Evolutionary conservation across 2,329 filamentous ascomycete genomes (phyloP), one percentile per base, ranked within the genome.

Genomic region (Aschersonia sp.): DNA sequence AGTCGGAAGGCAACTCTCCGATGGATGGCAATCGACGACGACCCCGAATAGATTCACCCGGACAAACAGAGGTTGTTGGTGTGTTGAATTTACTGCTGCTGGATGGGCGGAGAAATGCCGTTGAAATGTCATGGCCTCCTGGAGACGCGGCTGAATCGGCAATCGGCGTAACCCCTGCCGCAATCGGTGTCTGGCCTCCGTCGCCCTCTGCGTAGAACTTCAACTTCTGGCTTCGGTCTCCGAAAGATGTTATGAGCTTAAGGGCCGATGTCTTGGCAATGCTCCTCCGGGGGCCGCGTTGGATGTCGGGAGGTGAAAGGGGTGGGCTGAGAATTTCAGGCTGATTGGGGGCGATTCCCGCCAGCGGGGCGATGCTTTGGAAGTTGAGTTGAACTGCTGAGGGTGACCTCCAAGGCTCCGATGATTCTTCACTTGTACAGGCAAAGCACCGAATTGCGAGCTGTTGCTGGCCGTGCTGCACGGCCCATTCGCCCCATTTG

Each of bases 401-500:
- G 7, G 91, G 89, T 6, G 89, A 94, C 28, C 82, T 78, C 89
- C 89, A 96, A 1, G 87, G 84, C 61, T 92, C 88, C 0, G 84
- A 80, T 0, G 86, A 84, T 60, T 96, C 89, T 28, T 84, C 74
- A 30, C 85, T 88, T 20, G 88, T 92, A 62, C 91, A 96, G 45
- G 91, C 88, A 62, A 96, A 96, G 65, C 84, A 97, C 57, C 89
- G 76, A 45, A 96, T 92, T 20, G 92, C 92, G 44, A 98, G 72
- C 57, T 94, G 86, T 54, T 92, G 85, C 57, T 95, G 85, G 12
- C 85, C 84, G 56, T 92, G 83, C 52, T 85, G 82, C 9, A 96
- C 82, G 40, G 91, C 87, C 69, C 85, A 82, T 58, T 96, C 91
- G 50, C 92, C 92, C 92, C 92, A 98, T 70, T 92, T 91, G 56